Conservation (phyloP, 2,329 filamentous ascomycete species). For the Metarhizium anisopliae region DNA sequence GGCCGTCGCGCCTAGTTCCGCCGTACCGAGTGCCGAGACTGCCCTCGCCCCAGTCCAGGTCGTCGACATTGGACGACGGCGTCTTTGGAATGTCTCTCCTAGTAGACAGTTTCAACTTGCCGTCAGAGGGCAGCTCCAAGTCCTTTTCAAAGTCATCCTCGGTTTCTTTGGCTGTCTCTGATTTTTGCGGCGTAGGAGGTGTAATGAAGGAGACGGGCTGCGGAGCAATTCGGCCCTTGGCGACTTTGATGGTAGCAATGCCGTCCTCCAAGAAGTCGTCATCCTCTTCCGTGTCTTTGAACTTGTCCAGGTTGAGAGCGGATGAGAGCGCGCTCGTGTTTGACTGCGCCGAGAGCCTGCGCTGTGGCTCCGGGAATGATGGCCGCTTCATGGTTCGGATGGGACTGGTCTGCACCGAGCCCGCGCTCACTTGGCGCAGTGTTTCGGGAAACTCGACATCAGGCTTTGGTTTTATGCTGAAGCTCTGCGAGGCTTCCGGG, state of each 20-base stretch:
- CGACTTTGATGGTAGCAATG: conserved; percentile 57
- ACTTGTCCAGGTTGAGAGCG: conserved; percentile 52
- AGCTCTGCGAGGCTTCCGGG: conserved; percentile 45
- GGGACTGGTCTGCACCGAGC: conserved; percentile 45
- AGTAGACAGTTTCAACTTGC: conserved; percentile 55
- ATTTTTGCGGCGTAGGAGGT: conserved; percentile 45
- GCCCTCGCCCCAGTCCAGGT: conserved; percentile 90
- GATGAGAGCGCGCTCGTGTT: conserved; percentile 28
- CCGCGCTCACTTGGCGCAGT: conserved; percentile 55
- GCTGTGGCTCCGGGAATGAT: conserved; percentile 16
- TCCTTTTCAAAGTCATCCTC: conserved; percentile 66
- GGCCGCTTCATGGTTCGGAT: conserved; percentile 27
- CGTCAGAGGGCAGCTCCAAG: conserved; percentile 60
- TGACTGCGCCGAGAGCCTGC: conserved; percentile 21
- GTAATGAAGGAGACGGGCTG: conserved; percentile 46
- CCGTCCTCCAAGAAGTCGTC: conserved; percentile 57
- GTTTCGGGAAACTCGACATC: conserved; percentile 56
- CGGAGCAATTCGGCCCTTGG: conserved; percentile 45
- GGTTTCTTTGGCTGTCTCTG: conserved; percentile 21
- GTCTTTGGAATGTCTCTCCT: conserved; percentile 54
- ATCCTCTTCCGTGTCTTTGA: conserved; percentile 54
- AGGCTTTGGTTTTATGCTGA: conserved; percentile 58
- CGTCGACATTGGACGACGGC: conserved; percentile 54
- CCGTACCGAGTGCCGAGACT: conserved; percentile 86
- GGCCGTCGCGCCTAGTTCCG: conserved; percentile 72